Base-by-base conservation (phyloP, 2,329 filamentous ascomycete genomes). In the Didymella pinodella region DNA sequence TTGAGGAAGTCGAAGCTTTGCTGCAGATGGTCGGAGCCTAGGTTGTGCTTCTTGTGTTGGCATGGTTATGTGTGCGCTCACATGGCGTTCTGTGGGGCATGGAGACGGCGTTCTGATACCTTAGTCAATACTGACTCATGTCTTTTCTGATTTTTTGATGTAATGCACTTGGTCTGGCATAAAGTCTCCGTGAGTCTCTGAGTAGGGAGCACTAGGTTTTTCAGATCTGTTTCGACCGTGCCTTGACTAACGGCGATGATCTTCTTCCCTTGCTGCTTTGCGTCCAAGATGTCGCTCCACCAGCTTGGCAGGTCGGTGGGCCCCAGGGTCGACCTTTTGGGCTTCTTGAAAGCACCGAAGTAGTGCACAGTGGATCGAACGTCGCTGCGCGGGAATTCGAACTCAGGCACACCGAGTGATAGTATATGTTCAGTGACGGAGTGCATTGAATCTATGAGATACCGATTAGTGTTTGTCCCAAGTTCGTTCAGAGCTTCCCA, bases 21-120 rank as follows among this genome's bases (percentile, higher is more conserved):
- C 81, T 20, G 74, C 80, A 75, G 29, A 50, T 50, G 40, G 10
- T 28, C 16, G 10, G n/a, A 10, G 14, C 29, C 8, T 56, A 56
- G 38, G 7, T 16, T 11, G 22, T 8, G 4, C 18, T 29, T 20
- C 25, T 32, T 31, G n/a, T 25, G 7, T 7, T 20, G 7, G 3
- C 7, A 41, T 11, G 7, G 2, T n/a, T 28, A 31, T 22, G 40
- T 28, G 7, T 20, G 29, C 12, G 28, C 36, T 32, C 26, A 22
- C 11, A 7, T 11, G 49, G 40, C 18, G 40, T 45, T 52, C 3
- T 26, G n/a, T 18, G 26, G 20, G 49, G 40, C 38, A 45, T 52
- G 8, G 18, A 32, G 2, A 1, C 20, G 26, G 40, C 38, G 28
- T 36, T 49, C 32, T 34, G 32, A 34, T 29, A 29, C 10, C 28